phyloP scores from a whole-genome alignment of 768 basidiomycete genomes.

The Suillus cothurnatus region DNA sequence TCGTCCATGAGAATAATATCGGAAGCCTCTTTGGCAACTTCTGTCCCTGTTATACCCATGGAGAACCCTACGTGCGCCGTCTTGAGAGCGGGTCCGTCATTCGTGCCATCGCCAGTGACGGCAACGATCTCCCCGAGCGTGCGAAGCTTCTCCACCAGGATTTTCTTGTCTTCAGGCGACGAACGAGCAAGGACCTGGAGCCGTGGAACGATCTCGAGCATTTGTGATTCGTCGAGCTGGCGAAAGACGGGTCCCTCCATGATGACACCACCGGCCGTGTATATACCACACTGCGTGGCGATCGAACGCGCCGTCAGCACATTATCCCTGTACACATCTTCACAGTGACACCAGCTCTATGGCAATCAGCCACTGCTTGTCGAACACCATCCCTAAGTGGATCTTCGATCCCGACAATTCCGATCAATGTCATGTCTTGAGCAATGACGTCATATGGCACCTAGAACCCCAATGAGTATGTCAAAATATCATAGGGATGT shows the following conservation, averaged over 20 bases:
- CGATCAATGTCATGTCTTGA: constrained; percentile 78
- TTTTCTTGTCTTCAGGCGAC: constrained; percentile 95
- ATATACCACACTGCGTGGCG: constrained; percentile 95
- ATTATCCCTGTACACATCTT: constrained; percentile 99
- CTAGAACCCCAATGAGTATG: constrained; percentile 35
- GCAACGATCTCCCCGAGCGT: constrained; percentile 88
- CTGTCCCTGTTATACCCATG: constrained; percentile 95
- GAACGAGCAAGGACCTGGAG: constrained; percentile 97
- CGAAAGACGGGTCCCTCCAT: constrained; percentile 98
- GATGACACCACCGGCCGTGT: constrained; percentile 89
- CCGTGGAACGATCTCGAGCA: constrained; percentile 83
- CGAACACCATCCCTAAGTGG: constrained; percentile 89
- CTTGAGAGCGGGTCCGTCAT: constrained; percentile 96
- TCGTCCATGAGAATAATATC: constrained; percentile 99
- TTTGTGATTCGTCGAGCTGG: constrained; percentile 66
- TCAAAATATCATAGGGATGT: constrained; percentile 2
- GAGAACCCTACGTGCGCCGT: constrained; percentile 96
- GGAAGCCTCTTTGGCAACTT: constrained; percentile 98
- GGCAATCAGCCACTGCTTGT: constrained; percentile 86
- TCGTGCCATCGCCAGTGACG: constrained; percentile 97
- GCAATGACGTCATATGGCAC: constrained; percentile 72
- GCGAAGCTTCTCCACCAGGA: constrained; percentile 88
- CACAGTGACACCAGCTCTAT: constrained; percentile 85
- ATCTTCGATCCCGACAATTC: constrained; percentile 94
- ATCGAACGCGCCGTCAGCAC: constrained; percentile 96